Base-by-base conservation (phyloP, 2,329 filamentous ascomycete genomes). In the Lizonia empirigonia region DNA sequence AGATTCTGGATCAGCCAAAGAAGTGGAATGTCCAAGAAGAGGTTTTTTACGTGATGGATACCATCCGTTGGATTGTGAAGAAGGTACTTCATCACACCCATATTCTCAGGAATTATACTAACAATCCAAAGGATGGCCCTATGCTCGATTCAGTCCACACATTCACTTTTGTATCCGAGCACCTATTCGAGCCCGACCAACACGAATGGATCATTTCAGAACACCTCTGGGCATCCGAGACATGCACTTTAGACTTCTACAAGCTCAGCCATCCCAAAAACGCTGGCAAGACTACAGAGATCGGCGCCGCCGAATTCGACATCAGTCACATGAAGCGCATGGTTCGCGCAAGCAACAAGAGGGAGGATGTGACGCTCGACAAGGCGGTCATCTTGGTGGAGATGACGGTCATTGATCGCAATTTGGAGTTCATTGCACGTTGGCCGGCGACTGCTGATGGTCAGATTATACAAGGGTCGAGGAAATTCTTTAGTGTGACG, bases 51-150 rank as follows among this genome's bases (percentile, higher is more conserved):
- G 34, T 59, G 8, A 24, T 34, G 13, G n/a, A 55, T 6, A 58
- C 58, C 12, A 51, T 63, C 18, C 9, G 27, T 3, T 61, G 56
- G 56, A n/a, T 59, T 7, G 53, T 63, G 9, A 61, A 63, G 39
- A 45, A 32, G 24, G 58, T 59, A 42, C 4, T 35, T 44, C 12
- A 13, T 29, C 9, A 4, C 13, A 13, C 5, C 4, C 29, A 15
- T 34, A 15, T 26, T 32, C 12, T 7, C 30, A 6, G 6, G 7
- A 19, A 3, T 7, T n/a, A 18, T 20, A n/a, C 44, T 50, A 6
- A 54, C n/a, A 18, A 1, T 15, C 6, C 6, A 3, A 22, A 36
- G 44, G 19, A 46, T 40, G 40, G 9, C 1, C 33, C n/a, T 0
- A 29, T 44, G 20, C 20, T 57, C 1, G 20, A 36, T 5, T 18